phyloP scores from a whole-genome alignment of 179 eudicot species.

The Monotropa hypopitys region DNA sequence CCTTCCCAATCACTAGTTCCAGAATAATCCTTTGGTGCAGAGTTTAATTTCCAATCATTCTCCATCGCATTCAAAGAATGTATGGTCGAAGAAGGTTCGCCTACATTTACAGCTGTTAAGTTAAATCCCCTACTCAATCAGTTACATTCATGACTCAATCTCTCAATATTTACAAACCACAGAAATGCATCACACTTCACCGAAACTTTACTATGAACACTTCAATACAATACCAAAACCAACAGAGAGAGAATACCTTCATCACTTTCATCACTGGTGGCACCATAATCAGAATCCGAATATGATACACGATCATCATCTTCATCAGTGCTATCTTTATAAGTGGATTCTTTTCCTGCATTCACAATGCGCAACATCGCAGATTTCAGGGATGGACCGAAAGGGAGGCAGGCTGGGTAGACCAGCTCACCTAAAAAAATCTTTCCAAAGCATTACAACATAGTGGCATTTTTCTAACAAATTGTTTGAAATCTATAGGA shows the following conservation, averaged over 20 bases:
- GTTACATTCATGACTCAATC: neutral
- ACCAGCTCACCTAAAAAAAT: neutral
- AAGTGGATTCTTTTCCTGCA: conserved; percentile 3
- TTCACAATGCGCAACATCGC: neutral
- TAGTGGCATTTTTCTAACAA: too few species aligned
- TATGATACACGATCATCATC: neutral
- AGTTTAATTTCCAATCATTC: neutral
- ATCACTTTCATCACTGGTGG: conserved; percentile 7
- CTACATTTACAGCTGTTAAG: conserved; percentile 6
- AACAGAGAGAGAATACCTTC: neutral
- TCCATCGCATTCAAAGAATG: neutral
- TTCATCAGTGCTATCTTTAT: conserved; percentile 4
- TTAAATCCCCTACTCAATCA: neutral
- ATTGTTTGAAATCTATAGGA: neutral
- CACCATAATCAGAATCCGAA: conserved; percentile 5
- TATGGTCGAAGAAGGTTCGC: neutral
- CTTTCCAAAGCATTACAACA: neutral
- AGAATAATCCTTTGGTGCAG: conserved; percentile 1
- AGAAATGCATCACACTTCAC: neutral
- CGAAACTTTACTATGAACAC: neutral
- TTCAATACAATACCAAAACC: neutral
- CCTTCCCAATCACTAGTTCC: conserved; percentile 6
- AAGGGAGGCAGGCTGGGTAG: neutral
- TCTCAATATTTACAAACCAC: neutral
- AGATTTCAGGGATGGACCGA: neutral